phyloP scores from a whole-genome alignment of 164 flowering plant species.

The Umbellularia californica region DNA sequence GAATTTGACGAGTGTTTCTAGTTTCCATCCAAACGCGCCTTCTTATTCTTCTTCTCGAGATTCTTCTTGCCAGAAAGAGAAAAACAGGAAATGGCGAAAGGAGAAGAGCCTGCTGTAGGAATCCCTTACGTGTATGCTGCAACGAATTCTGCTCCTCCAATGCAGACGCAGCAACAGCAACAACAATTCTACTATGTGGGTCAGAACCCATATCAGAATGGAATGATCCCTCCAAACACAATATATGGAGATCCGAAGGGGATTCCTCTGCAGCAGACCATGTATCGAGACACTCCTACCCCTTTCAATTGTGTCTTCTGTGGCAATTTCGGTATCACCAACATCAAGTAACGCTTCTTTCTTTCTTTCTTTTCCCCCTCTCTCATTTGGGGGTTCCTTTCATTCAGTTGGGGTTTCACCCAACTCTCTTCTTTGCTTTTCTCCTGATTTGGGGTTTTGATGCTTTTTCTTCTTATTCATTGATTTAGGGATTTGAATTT shows the following conservation, averaged over 20 bases:
- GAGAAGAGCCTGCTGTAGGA: constrained; percentile 52
- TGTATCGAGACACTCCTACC: constrained; percentile 83
- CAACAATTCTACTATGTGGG: constrained; percentile 31
- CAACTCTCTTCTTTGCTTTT: too few species aligned
- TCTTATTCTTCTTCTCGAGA: too few species aligned
- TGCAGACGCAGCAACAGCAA: constrained; percentile 12
- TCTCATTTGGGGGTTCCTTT: background rate
- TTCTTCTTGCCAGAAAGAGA: background rate
- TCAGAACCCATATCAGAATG: constrained; percentile 55
- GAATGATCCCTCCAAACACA: constrained; percentile 75
- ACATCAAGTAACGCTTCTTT: constrained; percentile 41
- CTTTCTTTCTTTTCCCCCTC: background rate
- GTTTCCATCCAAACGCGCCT: too few species aligned
- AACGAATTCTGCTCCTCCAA: constrained; percentile 14
- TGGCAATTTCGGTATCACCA: constrained; percentile 52
- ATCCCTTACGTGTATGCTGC: constrained; percentile 37
- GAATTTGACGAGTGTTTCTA: too few species aligned
- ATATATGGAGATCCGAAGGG: constrained; percentile 70
- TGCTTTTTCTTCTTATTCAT: too few species aligned
- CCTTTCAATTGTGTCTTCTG: constrained; percentile 75
- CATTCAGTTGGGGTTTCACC: too few species aligned
- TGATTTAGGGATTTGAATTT: too few species aligned
- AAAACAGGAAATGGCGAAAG: constrained; percentile 22
- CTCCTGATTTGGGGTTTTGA: too few species aligned
- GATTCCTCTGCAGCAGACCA: constrained; percentile 79